Evolutionary conservation across 495 filamentous ascomycete genomes (phyloP).

Genomic region (Pseudevernia furfuracea): DNA sequence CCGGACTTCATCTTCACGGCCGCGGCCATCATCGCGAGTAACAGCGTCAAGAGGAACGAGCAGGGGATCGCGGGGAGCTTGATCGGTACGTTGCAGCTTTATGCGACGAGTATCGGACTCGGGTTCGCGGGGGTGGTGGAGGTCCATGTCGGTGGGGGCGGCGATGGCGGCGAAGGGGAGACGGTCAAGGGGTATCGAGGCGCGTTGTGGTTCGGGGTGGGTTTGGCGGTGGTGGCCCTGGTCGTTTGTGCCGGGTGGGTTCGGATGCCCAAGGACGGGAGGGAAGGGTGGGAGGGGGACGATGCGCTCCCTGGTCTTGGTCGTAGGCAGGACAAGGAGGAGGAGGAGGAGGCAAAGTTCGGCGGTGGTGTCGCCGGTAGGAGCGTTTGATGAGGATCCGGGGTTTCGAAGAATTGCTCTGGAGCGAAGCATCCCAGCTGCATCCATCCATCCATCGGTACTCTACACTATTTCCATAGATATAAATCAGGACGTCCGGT

Average conservation of each 20-base stretch:
- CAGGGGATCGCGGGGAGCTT: conserved; percentile 45
- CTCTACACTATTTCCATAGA: no score
- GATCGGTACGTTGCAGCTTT: conserved; percentile 41
- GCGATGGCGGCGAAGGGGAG: conserved; percentile 18
- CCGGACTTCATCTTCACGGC: conserved; percentile 47
- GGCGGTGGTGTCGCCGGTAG: no score
- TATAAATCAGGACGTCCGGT: no score
- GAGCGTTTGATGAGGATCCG: no score
- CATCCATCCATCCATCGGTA: no score
- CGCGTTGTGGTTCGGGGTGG: conserved; percentile 40
- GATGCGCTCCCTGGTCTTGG: not conserved
- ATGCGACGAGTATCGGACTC: conserved; percentile 42
- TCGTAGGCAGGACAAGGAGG: no score
- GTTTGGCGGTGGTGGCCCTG: conserved; percentile 35
- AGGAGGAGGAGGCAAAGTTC: not conserved
- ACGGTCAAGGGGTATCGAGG: conserved; percentile 34
- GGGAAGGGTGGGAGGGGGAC: conserved; percentile 38
- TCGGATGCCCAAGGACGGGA: conserved; percentile 35
- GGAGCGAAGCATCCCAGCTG: no score
- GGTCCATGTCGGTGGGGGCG: conserved; percentile 23
- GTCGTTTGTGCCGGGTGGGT: conserved; percentile 37
- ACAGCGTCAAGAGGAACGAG: conserved; percentile 40
- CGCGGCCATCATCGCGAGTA: conserved; percentile 49
- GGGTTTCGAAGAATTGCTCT: no score
- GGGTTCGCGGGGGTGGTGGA: conserved; percentile 48